Evolutionary conservation across 129 eudicot genomes (phyloP).

Genomic region (Arctium minus): DNA sequence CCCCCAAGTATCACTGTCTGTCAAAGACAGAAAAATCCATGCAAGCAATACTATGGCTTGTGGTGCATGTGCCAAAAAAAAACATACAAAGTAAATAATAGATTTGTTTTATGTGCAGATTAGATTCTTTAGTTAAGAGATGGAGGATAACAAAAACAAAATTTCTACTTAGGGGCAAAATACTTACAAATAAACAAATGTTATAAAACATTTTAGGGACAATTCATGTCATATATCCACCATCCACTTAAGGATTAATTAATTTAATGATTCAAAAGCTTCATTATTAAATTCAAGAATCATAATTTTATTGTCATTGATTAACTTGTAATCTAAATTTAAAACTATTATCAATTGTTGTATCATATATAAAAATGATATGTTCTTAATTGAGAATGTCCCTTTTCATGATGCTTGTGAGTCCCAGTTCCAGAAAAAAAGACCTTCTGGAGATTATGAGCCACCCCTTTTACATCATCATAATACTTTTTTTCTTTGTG

Average conservation of each 20-base stretch:
- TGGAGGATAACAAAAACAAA: slow-evolving; percentile 14
- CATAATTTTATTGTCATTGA: neutral
- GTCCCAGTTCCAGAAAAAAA: slow-evolving; percentile 5
- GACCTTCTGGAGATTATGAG: slow-evolving; percentile 14
- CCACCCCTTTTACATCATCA: slow-evolving; percentile 14
- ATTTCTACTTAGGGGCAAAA: neutral
- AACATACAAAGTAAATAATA: neutral
- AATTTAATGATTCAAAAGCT: neutral
- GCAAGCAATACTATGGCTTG: neutral
- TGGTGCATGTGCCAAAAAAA: neutral
- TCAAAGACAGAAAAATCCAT: neutral
- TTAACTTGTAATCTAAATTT: neutral
- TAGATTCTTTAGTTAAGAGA: neutral
- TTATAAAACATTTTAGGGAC: slow-evolving; percentile 6
- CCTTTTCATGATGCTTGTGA: slow-evolving; percentile 12
- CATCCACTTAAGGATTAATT: slow-evolving; percentile 7
- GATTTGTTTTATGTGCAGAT: neutral
- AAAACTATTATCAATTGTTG: neutral
- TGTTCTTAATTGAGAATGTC: slow-evolving; percentile 9
- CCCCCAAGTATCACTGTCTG: too few relatives aligned
- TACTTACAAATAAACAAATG: slow-evolving; percentile 2
- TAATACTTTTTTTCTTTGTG: neutral
- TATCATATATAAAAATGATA: neutral
- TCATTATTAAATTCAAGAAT: slow-evolving; percentile 5
- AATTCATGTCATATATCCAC: slow-evolving; percentile 11